A percentile compares a stretch with the other conserved stretches of the same genome.
Conservation (phyloP, 495 filamentous ascomycete genomes). For the Aspergillus panamensis region DNA sequence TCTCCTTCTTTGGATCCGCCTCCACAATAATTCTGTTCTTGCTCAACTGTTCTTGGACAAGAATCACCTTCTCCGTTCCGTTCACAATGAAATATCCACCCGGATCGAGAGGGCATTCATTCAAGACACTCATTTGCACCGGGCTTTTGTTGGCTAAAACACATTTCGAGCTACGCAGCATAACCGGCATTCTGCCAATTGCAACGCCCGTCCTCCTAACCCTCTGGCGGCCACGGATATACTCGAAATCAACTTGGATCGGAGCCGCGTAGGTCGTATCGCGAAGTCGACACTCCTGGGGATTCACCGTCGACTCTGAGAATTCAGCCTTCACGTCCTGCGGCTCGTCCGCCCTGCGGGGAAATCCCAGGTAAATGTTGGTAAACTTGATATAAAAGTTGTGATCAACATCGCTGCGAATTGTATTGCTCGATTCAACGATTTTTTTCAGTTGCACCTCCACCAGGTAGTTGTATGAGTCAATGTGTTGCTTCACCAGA, state of each 20-base stretch:
- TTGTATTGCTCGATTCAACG: constrained; percentile 76
- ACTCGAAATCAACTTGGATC: constrained; percentile 84
- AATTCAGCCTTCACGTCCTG: constrained; percentile 54
- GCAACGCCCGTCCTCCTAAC: constrained; percentile 65
- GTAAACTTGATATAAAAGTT: constrained; percentile 86
- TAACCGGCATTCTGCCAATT: constrained; percentile 90
- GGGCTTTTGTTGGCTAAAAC: constrained; percentile 75
- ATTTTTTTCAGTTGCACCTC: constrained; percentile 96
- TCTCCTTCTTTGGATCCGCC: constrained; percentile 79
- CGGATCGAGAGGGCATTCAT: constrained; percentile 93
- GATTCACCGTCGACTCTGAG: constrained; percentile 57
- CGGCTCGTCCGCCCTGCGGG: constrained; percentile 68
- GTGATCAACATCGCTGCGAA: constrained; percentile 83
- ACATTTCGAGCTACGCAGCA: constrained; percentile 95
- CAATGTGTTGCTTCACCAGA: constrained; percentile 93
- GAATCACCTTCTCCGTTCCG: constrained; percentile 95
- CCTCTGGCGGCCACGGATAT: constrained; percentile 69
- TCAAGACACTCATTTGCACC: constrained; percentile 76
- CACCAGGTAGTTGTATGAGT: constrained; percentile 97
- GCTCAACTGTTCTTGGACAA: constrained; percentile 96
- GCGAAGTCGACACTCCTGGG: constrained; percentile 91
- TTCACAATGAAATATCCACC: constrained; percentile 98
- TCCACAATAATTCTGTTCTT: constrained; percentile 99
- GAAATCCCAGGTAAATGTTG: constrained; percentile 78
- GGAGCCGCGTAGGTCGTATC: constrained; percentile 95